These are phyloP conservation scores for Silene conica DNA, from an alignment of 148 eudicot genomes.

Conservation along the genomic window DNA sequence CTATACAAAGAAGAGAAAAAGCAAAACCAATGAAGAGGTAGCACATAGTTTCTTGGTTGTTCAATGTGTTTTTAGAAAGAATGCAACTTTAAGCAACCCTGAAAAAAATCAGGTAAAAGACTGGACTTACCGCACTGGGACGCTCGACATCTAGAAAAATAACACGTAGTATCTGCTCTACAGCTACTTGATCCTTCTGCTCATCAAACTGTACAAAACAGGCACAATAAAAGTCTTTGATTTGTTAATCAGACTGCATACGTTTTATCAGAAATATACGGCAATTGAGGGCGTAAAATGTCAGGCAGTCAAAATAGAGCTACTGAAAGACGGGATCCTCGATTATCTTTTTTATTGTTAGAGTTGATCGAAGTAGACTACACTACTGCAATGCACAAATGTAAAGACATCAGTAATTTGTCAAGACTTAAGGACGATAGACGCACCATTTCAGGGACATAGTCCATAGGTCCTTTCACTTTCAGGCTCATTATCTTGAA, in stretches of 20 bases:
- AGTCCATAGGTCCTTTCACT: slow-evolving; percentile 76
- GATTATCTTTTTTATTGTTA: too few species aligned
- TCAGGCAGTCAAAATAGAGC: neutral
- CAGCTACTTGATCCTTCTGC: slow-evolving; percentile 88
- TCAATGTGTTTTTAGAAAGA: neutral
- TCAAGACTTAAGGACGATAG: neutral
- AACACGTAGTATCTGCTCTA: slow-evolving; percentile 86
- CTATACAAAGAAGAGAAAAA: slow-evolving; percentile 28
- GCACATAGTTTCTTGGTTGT: neutral
- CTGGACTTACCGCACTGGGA: slow-evolving; percentile 65
- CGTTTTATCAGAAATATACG: neutral
- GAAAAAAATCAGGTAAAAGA: neutral
- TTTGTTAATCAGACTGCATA: neutral
- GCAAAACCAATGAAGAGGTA: neutral
- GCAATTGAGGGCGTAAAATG: neutral
- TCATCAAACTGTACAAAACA: slow-evolving; percentile 70
- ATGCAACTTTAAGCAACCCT: neutral
- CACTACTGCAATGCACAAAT: too few species aligned
- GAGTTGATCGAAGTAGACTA: too few species aligned
- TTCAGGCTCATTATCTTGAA: slow-evolving; percentile 87
- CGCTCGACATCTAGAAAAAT: slow-evolving; percentile 80
- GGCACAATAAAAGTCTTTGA: neutral
- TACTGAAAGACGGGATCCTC: too few species aligned
- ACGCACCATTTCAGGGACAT: slow-evolving; percentile 76
- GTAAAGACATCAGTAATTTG: too few species aligned